These are phyloP conservation scores for Carex pumila DNA, from an alignment of 176 grass and related monocot genomes.

Conservation along the genomic window DNA sequence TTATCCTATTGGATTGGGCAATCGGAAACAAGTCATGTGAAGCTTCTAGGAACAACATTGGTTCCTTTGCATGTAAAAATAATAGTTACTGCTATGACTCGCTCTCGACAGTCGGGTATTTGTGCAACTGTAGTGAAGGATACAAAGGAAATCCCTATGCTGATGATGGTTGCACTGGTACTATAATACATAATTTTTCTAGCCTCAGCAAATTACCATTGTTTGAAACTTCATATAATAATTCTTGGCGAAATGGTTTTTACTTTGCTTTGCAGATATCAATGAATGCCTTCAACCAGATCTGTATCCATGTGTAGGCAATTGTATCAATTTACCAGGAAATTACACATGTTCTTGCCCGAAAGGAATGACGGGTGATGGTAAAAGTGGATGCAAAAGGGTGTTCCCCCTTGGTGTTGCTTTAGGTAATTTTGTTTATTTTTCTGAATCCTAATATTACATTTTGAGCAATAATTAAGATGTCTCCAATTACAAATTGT, in stretches of 20 bases:
- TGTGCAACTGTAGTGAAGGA: constrained; percentile 6
- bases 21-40: no score
- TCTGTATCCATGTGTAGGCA: neutral
- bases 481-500: neutral
- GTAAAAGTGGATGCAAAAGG: neutral
- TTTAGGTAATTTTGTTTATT: neutral
- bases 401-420: no score
- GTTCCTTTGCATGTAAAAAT: neutral
- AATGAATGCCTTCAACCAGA: neutral
- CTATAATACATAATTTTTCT: neutral
- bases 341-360: neutral
- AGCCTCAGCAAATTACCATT: neutral
- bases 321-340: neutral
- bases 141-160: constrained; percentile 38
- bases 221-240: neutral
- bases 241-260: neutral
- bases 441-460: neutral
- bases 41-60: neutral
- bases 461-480: neutral
- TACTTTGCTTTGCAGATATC: neutral
- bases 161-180: constrained; percentile 14
- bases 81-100: neutral
- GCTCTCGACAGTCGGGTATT: neutral
- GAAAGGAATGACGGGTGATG: neutral
- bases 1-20: no score